Evolutionary conservation across 192 early-diverging fungal genomes (phyloP), one percentile per base, ranked within the genome.

Genomic region (Coemansia umbellata): DNA sequence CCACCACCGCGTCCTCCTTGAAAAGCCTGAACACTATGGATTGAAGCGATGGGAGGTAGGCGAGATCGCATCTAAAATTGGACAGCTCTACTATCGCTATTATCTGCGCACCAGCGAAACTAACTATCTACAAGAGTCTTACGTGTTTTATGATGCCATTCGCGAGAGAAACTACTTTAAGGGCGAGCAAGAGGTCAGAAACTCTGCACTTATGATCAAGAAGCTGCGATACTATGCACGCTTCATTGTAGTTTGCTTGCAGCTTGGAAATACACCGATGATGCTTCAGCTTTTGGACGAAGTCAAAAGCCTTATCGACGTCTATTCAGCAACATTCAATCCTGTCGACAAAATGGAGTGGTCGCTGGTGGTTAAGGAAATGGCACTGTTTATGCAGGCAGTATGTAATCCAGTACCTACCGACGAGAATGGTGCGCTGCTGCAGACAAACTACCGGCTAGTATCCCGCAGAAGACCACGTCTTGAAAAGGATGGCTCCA

Each of bases 11-110:
- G 56, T 86, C 11, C 74, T 93, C 1, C 67, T 99, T 30, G 96
- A 97, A 63, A 87, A 89, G 69, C 83, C 86, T 31, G 87, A 87
- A 48, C 85, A 87, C 53, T 94, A 97, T 68, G 95, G 92, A 17
- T 66, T 99, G 49, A 97, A 99, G 64, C 84, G 96, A 10, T 93
- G 90, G 85, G 94, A 98, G 60, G 94, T 99, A 47, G 96, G 96
- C 21, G 96, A 99, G 60, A 93, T 97, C 49, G 95, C 95, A 3
- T 93, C 90, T 26, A 99, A 99, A 63, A 95, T 99, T 58, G 96
- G 94, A 1, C 96, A 95, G 78, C 80, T 87, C 42, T 94, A 82
- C 58, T 90, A 89, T 53, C 84, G 86, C 41, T 87, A 87, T 61
- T 90, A 87, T 57, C 62, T 95, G 22, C 86, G 95, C 11, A 97